A percentile compares a stretch with the other conserved stretches of the same genome.
phyloP scores from a whole-genome alignment of 768 basidiomycete species.

The Tulasnella sp. region DNA sequence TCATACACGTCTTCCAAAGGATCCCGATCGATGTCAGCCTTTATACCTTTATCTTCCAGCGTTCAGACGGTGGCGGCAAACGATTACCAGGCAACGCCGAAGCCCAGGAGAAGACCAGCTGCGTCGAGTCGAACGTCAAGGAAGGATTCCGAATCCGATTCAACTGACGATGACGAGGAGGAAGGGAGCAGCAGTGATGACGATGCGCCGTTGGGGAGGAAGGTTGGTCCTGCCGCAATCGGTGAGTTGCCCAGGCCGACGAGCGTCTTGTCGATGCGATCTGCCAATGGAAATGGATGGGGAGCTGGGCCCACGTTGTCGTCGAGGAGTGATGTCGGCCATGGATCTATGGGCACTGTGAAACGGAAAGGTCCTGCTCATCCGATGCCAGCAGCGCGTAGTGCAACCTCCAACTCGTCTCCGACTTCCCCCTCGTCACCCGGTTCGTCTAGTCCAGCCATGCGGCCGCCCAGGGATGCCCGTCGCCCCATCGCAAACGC shows the following conservation, averaged over 20 bases:
- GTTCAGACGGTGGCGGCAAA: not conserved
- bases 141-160: not conserved
- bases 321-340: not conserved
- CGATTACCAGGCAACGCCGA: not conserved
- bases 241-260: not conserved
- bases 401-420: not conserved
- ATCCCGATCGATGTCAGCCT: not conserved
- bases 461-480: conserved; percentile 4
- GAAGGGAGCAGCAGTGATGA: conserved; percentile 3
- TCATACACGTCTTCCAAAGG: not conserved
- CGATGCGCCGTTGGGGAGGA: conserved; percentile 1
- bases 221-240: not conserved
- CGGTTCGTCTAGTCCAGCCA: not conserved
- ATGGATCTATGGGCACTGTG: not conserved
- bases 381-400: not conserved
- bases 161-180: conserved; percentile 6
- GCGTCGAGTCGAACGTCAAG: no score
- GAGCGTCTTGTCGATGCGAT: no score
- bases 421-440: not conserved
- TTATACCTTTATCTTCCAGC: not conserved
- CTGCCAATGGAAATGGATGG: not conserved
- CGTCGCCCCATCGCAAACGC: not conserved
- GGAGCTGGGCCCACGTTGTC: not conserved
- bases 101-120: not conserved
- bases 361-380: not conserved